Evolutionary conservation across 2,329 filamentous ascomycete species (phyloP).

Genomic region (Aspergillus tubingensis): DNA sequence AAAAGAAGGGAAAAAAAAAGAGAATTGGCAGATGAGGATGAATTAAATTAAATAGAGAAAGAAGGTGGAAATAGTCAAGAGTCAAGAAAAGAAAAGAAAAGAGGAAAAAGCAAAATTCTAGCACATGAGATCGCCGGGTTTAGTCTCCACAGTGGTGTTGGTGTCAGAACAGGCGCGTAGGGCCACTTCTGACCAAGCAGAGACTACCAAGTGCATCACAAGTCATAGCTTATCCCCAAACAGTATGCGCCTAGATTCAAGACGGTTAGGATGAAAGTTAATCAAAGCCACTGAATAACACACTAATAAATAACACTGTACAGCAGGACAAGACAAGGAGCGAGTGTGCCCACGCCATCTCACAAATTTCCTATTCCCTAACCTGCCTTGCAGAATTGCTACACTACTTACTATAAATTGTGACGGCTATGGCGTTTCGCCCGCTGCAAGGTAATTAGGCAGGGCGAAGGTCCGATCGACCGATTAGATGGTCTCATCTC

Average conservation of each 20-base stretch:
- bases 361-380: not conserved
- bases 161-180: constrained; percentile 25
- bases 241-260: not conserved
- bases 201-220: constrained; percentile 6
- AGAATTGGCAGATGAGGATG: not conserved
- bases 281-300: not conserved
- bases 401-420: not conserved
- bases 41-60: not conserved
- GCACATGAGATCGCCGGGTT: constrained; percentile 23
- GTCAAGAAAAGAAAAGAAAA: constrained; percentile 9
- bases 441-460: constrained; percentile 20
- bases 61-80: not conserved
- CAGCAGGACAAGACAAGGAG: not conserved
- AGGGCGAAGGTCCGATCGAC: constrained; percentile 15
- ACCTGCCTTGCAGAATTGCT: constrained; percentile 7
- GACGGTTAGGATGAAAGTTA: not conserved
- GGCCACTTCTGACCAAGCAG: constrained; percentile 10
- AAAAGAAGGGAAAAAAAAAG: not conserved
- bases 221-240: constrained; percentile 25
- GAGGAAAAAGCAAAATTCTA: not conserved
- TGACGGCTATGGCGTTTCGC: constrained; percentile 17
- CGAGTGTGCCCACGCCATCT: not conserved
- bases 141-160: constrained; percentile 25
- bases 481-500: constrained; percentile 2
- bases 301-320: not conserved